Base-by-base conservation (phyloP, 139 green algal species). In the Yamagishiella unicocca region DNA sequence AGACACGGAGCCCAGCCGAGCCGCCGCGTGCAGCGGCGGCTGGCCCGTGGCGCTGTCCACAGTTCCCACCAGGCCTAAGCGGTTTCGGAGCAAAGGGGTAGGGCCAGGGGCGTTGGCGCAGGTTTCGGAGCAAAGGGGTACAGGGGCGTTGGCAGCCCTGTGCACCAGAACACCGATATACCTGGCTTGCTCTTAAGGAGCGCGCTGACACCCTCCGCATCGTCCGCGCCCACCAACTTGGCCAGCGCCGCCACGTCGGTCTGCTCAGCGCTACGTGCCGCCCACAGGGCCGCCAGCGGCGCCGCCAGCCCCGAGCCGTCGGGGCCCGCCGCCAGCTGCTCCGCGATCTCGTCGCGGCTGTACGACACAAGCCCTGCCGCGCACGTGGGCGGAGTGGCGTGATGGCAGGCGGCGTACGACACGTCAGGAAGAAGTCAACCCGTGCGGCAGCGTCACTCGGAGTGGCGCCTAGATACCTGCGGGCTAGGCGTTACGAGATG, bases 21-120 rank as follows among this genome's bases (percentile, higher is more conserved):
- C 77, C 3, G 86, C 86, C 10, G 77, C 40, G 43, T 79, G 77
- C 77, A 90, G 81, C 31, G 86, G 77, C 38, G 82, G 86, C 62
- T 90, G 73, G 5, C 86, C 86, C 2, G 50, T 87, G 46, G 4
- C 10, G 82, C 50, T 45, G 38, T 87, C 50, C 12, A 77, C 31
- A 0, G 38, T 17, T 6, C 5, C 12, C 25, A 64, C 79, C 61
- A 85, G 61, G 42, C 42, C 79, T 85, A n/a, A 0, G 74, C 31
- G 31, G n/a, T n/a, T n/a, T n/a, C n/a, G n/a, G n/a, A n/a, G n/a
- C n/a, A n/a, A n/a, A n/a, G n/a, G n/a, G n/a, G n/a, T n/a, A n/a
- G n/a, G n/a, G n/a, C n/a, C n/a, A n/a, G n/a, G n/a, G n/a, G n/a
- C n/a, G n/a, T n/a, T n/a, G n/a, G n/a, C n/a, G n/a, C n/a, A n/a